Evolutionary conservation across 1,139 yeast genomes (phyloP), one percentile per base, ranked within the genome.

Genomic region (Ogataea hybrid): DNA sequence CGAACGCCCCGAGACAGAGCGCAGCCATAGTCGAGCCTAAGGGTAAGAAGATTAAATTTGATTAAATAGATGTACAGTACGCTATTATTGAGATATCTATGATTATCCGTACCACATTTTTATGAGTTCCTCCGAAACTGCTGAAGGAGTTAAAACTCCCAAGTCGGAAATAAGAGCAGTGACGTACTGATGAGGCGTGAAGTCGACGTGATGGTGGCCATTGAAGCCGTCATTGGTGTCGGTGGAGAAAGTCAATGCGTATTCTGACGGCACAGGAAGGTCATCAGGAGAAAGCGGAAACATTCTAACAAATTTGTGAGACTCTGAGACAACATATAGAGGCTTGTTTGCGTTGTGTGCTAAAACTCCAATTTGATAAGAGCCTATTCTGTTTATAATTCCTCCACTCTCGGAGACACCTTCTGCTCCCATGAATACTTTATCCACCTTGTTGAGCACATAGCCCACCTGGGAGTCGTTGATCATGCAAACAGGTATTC

Each of bases 391-490:
- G 64, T 92, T 92, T 54, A 92, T 90, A 41, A 94, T 89, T 28
- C 99, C 99, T 44, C 99, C 99, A 62, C 95, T 84, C 69, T 92
- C 99, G 3, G 96, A 96, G 5, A 92, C 98, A 50, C 99, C 99
- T 65, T 92, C 98, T 1, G 98, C 98, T 43, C 99, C 99, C 50
- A 92, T 94, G 51, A 94, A 77, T 7, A 94, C 85, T 65, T 92
- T 90, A 67, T 90, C 96, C 11, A 90, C 90, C 61, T 84, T 84
- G 62, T 88, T 94, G 49, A 94, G 83, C 25, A 89, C 90, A 54
- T 83, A 88, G 0, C 97, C 97, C 11, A 92, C 97, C 6, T 95
- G 96, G 46, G 89, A 81, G 61, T 94, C 99, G 16, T 89, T 94
- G 44, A 94, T 84, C 41, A 89, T 74, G 42, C 89, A 84, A 14